Evolutionary conservation across 2,329 filamentous ascomycete species (phyloP).

Genomic region (Canariomyces notabilis): DNA sequence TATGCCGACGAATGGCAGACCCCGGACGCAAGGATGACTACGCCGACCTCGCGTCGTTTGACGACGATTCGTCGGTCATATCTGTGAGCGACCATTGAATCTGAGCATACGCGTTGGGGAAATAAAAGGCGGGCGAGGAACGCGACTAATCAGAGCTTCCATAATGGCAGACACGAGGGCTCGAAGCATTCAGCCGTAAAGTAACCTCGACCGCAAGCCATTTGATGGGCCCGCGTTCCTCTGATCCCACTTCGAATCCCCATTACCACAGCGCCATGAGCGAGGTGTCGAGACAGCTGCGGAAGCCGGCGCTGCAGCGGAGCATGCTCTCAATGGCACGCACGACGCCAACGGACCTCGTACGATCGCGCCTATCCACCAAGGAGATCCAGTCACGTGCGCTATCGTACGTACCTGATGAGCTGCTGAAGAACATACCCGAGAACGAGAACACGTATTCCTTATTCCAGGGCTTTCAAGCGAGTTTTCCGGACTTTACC

Average conservation of each 20-base stretch:
- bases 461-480: slow-evolving; percentile 94
- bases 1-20: slow-evolving; percentile 26
- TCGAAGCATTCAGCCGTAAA: slow-evolving; percentile 91
- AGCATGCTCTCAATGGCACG: slow-evolving; percentile 87
- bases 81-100: slow-evolving; percentile 19
- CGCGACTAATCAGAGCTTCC: slow-evolving; percentile 15
- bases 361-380: slow-evolving; percentile 85
- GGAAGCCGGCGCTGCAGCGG: slow-evolving; percentile 76
- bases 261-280: slow-evolving; percentile 85
- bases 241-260: slow-evolving; percentile 49
- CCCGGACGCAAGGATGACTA: slow-evolving; percentile 25
- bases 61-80: slow-evolving; percentile 26
- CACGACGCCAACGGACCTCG: slow-evolving; percentile 87
- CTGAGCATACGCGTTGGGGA: neutral
- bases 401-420: slow-evolving; percentile 80
- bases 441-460: slow-evolving; percentile 83
- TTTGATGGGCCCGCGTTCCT: slow-evolving; percentile 64
- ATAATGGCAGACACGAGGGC: slow-evolving; percentile 64
- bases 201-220: slow-evolving; percentile 90
- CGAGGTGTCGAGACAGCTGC: slow-evolving; percentile 84
- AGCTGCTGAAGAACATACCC: slow-evolving; percentile 83
- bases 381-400: slow-evolving; percentile 92
- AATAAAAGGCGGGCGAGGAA: neutral
- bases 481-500: slow-evolving; percentile 67
- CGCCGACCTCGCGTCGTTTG: slow-evolving; percentile 24